Evolutionary conservation across 2,329 filamentous ascomycete genomes (phyloP).

Genomic region (Monosporascus sp.): DNA sequence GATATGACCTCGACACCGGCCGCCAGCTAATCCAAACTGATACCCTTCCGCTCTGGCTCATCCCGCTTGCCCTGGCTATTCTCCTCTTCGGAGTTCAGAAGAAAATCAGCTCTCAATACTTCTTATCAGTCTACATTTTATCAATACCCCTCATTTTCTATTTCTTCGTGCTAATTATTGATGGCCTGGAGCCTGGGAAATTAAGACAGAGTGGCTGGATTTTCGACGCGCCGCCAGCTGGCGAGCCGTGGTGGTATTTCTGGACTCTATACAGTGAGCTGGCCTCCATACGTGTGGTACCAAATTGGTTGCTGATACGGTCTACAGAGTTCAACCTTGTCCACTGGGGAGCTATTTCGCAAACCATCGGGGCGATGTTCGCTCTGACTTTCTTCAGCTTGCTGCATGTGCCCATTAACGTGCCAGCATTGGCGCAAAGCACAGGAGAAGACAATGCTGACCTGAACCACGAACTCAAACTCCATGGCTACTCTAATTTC

Average conservation of each 20-base stretch:
- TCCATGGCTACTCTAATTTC: slow-evolving; percentile 90
- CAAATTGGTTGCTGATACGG: slow-evolving; percentile 14
- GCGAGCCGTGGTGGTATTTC: slow-evolving; percentile 95
- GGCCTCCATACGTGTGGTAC: not conserved
- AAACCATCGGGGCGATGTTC: slow-evolving; percentile 90
- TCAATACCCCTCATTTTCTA: slow-evolving; percentile 73
- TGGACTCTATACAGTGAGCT: slow-evolving; percentile 86
- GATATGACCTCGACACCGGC: slow-evolving; percentile 74
- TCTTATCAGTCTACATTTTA: slow-evolving; percentile 84
- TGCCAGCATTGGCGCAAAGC: slow-evolving; percentile 85
- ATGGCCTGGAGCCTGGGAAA: slow-evolving; percentile 59
- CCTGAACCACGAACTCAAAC: slow-evolving; percentile 83
- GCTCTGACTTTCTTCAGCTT: slow-evolving; percentile 96
- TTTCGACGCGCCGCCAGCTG: slow-evolving; percentile 77
- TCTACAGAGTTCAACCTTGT: slow-evolving; percentile 69
- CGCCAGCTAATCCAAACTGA: slow-evolving; percentile 67
- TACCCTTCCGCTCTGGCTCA: slow-evolving; percentile 76
- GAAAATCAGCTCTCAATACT: slow-evolving; percentile 73
- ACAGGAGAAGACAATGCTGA: slow-evolving; percentile 89
- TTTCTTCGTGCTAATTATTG: slow-evolving; percentile 64
- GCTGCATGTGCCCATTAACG: slow-evolving; percentile 95
- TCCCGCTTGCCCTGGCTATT: slow-evolving; percentile 72
- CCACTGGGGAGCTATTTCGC: slow-evolving; percentile 75
- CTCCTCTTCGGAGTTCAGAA: slow-evolving; percentile 71
- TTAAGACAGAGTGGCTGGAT: slow-evolving; percentile 81